phyloP scores from a whole-genome alignment of 192 early-diverging fungal species.

The Coemansia asiatica region DNA sequence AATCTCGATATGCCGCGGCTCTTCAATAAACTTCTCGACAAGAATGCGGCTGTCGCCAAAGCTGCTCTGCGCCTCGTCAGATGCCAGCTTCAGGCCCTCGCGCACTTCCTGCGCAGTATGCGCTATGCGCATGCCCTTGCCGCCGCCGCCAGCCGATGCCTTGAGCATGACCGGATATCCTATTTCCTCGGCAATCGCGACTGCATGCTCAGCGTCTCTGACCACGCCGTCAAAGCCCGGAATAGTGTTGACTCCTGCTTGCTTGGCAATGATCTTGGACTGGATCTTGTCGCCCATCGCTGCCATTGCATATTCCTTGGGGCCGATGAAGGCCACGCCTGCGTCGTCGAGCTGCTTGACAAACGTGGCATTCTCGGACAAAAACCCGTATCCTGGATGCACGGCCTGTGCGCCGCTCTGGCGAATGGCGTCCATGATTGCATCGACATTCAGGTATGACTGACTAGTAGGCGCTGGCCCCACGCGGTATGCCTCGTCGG shows the following conservation, averaged over 20 bases:
- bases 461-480: conserved; percentile 77
- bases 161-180: conserved; percentile 85
- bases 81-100: conserved; percentile 78
- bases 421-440: conserved; percentile 75
- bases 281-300: conserved; percentile 83
- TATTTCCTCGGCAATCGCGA: conserved; percentile 67
- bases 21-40: conserved; percentile 89
- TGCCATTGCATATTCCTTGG: conserved; percentile 66
- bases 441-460: conserved; percentile 79
- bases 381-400: conserved; percentile 94
- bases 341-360: conserved; percentile 71
- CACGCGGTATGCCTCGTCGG: conserved; percentile 84
- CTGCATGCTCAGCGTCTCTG: conserved; percentile 68
- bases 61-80: conserved; percentile 74
- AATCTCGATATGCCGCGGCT: conserved; percentile 78
- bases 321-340: conserved; percentile 75
- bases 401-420: conserved; percentile 84
- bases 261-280: conserved; percentile 72
- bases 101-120: conserved; percentile 62
- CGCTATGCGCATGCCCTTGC: conserved; percentile 84
- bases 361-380: conserved; percentile 88
- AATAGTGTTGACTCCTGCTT: conserved; percentile 74
- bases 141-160: conserved; percentile 78
- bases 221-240: conserved; percentile 88
- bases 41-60: conserved; percentile 90